These are phyloP conservation scores for Pleodorina starrii DNA, from an alignment of 139 green algal species.

Conservation along the genomic window DNA sequence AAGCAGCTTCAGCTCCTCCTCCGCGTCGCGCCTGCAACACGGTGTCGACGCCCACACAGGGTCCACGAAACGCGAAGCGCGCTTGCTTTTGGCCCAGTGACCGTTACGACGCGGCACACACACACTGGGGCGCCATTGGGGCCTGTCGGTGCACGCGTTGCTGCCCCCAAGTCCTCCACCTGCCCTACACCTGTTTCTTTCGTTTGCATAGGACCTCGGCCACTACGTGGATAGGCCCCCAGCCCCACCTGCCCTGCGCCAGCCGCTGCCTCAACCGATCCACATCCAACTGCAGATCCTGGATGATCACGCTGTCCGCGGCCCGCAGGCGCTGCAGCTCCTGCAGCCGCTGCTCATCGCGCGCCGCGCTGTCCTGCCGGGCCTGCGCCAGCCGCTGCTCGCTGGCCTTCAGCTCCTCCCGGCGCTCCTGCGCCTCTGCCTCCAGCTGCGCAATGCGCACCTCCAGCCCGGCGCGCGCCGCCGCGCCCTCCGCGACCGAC, in stretches of 20 bases:
- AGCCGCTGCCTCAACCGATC: constrained; percentile 36
- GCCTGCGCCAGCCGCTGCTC: constrained; percentile 16
- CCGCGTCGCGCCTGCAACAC: constrained; percentile 9
- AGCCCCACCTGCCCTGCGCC: neutral
- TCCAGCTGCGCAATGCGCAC: neutral
- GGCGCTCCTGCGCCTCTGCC: neutral
- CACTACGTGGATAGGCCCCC: no score
- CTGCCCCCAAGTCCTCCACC: no score
- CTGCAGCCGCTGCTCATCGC: constrained; percentile 38
- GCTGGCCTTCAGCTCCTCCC: constrained; percentile 9
- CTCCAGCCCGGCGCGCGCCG: constrained; percentile 14
- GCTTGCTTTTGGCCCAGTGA: no score
- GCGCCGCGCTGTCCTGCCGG: neutral
- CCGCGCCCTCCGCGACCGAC: neutral
- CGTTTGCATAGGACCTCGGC: no score
- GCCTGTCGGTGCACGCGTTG: no score
- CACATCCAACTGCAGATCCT: constrained; percentile 27
- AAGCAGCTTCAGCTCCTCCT: neutral
- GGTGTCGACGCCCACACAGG: neutral
- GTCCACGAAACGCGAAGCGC: no score
- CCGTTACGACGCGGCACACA: no score
- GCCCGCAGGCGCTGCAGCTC: constrained; percentile 42
- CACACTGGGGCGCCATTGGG: no score
- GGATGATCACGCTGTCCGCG: constrained; percentile 6
- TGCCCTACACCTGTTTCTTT: no score